Conservation (phyloP, 257 asterid genomes). For the Henckelia pumila region DNA sequence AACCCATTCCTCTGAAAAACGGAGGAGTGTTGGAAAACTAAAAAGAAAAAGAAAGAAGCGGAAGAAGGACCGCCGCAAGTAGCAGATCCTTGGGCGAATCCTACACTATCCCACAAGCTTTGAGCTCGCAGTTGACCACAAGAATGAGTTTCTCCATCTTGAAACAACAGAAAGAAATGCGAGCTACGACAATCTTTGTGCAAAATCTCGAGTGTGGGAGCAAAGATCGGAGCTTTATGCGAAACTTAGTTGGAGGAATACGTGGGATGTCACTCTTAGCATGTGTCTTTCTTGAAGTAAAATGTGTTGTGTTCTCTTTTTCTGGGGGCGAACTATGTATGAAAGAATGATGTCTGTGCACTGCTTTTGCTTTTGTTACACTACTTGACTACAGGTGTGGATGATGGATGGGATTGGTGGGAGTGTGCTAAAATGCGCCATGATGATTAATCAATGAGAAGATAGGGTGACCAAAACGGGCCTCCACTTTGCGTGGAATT, state of each 20-base stretch:
- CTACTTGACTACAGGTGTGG: conserved; percentile 22
- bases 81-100: conserved; percentile 25
- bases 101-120: conserved; percentile 80
- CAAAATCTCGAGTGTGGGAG: neutral
- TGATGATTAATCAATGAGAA: conserved; percentile 44
- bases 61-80: conserved; percentile 20
- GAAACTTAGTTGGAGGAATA: conserved; percentile 19
- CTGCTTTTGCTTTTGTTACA: conserved; percentile 30
- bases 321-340: conserved; percentile 21
- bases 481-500: conserved; percentile 39
- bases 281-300: conserved; percentile 6
- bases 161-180: conserved; percentile 6
- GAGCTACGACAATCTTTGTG: conserved; percentile 4
- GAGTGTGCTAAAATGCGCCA: conserved; percentile 44
- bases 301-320: conserved; percentile 4
- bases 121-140: conserved; percentile 52
- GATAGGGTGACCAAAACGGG: conserved; percentile 38
- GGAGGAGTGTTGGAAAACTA: neutral
- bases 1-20: conserved; percentile 49
- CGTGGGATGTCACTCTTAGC: conserved; percentile 22
- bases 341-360: conserved; percentile 30
- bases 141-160: conserved; percentile 58
- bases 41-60: neutral
- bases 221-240: conserved; percentile 44
- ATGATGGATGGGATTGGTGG: conserved; percentile 20